Base-by-base conservation (phyloP, 176 grass and related monocot species). In the Eragrostis curvula region DNA sequence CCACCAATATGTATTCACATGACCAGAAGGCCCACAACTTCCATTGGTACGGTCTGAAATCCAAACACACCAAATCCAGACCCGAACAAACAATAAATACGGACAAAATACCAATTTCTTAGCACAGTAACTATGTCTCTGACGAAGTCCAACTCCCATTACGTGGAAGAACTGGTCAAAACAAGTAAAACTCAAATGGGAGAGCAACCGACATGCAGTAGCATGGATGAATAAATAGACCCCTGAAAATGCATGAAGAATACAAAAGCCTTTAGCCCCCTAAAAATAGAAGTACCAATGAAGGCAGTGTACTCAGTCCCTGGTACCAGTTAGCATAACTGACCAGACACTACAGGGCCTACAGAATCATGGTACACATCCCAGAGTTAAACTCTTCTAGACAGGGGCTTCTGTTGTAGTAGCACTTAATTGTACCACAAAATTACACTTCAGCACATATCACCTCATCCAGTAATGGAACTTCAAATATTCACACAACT, bases 261-360 rank as follows among this genome's bases (percentile, higher is more conserved):
- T 32, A 64, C 14, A 27, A 32, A 29, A 64, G 27, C 60, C 27
- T 64, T 30, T 40, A 67, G 12, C 49, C 28, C 20, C 62, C 81
- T 85, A 80, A 80, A 89, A 89, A 79, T 85, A 80, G 87, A 85
- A 85, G 58, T 51, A 56, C 56, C 29, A 74, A 51, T 21, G 23
- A 66, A 66, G 78, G 42, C 36, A 45, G 67, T 78, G 73, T 66
- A 66, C 64, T 78, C 72, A n/a, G 65, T 43, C 57, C 25, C n/a
- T 21, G 32, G 52, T 47, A 70, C 71, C 71, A 76, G 15, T 56
- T 81, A 73, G 40, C 66, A 67, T 40, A 82, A 66, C 12, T 50
- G 73, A 58, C 41, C 58, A 80, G 75, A 81, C 52, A 85, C 39
- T 66, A 40, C 21, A 85, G 56, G 65, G 72, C 40, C 65, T 85